Percentiles rank a stretch among this genome's conserved stretches.
Conservation (phyloP, 768 basidiomycete genomes). For the Pleurotus citrinopileatus region DNA sequence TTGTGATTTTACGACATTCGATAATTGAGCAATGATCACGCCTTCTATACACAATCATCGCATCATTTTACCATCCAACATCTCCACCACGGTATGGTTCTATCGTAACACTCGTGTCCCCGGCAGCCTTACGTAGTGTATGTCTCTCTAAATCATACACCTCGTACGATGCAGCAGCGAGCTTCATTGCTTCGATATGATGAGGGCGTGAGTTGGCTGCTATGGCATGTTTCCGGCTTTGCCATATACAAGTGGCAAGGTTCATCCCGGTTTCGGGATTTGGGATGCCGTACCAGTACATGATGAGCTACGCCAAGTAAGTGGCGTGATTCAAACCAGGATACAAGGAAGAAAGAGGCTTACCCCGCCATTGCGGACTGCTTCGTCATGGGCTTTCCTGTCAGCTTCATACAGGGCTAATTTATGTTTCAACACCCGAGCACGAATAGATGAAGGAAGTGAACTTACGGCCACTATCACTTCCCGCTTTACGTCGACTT, state of each 20-base stretch:
- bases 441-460: neutral
- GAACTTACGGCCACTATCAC: conserved; percentile 61
- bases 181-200: conserved; percentile 80
- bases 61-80: conserved; percentile 59
- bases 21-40: no score
- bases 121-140: conserved; percentile 62
- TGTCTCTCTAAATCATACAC: conserved; percentile 77
- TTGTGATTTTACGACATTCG: no score
- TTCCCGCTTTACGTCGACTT: conserved; percentile 68
- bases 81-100: conserved; percentile 61
- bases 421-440: conserved; percentile 2
- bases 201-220: conserved; percentile 77
- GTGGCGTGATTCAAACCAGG: no score
- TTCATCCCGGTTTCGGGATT: conserved; percentile 75
- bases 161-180: conserved; percentile 77
- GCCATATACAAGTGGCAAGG: conserved; percentile 96
- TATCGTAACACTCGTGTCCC: conserved; percentile 54
- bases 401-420: conserved; percentile 86
- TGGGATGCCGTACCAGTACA: conserved; percentile 95
- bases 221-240: conserved; percentile 79
- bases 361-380: conserved; percentile 82
- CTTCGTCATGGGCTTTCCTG: conserved; percentile 87
- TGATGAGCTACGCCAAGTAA: no score
- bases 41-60: neutral
- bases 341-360: conserved; percentile 24